Evolutionary conservation across 2,329 filamentous ascomycete genomes (phyloP).

Genomic region (Trichoderma guizhouense): DNA sequence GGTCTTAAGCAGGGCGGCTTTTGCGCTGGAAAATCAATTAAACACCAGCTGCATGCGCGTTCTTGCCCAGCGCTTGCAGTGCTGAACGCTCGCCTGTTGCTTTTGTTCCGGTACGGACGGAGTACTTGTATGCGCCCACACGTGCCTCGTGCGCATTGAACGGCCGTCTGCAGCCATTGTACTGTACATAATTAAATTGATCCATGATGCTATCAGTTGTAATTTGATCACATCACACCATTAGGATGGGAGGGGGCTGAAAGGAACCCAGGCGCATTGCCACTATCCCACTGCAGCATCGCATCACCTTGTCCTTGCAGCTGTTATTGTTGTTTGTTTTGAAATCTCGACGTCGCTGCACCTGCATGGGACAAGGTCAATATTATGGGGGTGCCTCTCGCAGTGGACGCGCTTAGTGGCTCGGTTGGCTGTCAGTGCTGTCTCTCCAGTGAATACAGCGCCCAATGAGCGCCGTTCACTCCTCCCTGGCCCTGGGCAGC

Average conservation of each 20-base stretch:
- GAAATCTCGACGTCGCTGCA: not conserved
- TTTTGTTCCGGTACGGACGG: not conserved
- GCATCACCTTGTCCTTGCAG: not conserved
- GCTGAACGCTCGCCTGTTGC: not conserved
- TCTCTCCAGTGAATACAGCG: not conserved
- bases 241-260: not conserved
- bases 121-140: not conserved
- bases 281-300: not conserved
- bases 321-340: slow-evolving; percentile 13
- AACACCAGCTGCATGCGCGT: not conserved
- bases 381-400: not conserved
- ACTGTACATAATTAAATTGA: not conserved
- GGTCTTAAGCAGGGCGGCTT: not conserved
- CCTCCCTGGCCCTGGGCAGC: slow-evolving; percentile 2
- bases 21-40: not conserved
- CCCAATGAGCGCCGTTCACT: not conserved
- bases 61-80: not conserved
- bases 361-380: slow-evolving; percentile 9
- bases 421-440: slow-evolving; percentile 7
- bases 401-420: slow-evolving; percentile 11
- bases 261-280: not conserved
- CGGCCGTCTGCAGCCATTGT: not conserved
- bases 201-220: not conserved
- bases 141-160: not conserved
- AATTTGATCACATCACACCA: not conserved